Evolutionary conservation across 2,329 filamentous ascomycete species (phyloP), one percentile per base, ranked within the genome.

Genomic region (Zymoseptoria pseudotritici): DNA sequence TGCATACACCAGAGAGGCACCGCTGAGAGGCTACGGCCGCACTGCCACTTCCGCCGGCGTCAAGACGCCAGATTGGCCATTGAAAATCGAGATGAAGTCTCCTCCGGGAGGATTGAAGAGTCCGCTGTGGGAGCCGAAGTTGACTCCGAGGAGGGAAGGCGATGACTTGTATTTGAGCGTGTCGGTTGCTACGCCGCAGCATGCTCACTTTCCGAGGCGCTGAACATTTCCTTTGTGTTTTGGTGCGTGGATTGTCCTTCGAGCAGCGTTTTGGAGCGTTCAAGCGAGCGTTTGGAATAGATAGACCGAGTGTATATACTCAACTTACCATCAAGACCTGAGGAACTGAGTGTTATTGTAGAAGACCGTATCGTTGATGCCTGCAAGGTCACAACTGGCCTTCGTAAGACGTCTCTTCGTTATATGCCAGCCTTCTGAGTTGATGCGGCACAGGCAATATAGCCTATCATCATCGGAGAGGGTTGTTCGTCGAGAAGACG

Each of bases 91-190:
- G 52, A 63, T 65, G 63, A 61, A 56, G 54, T 63, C 58, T 7
- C 51, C 61, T 10, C 60, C 60, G 31, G 55, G 54, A 10, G 52
- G 58, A 26, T 50, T 72, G 54, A 66, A 66, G 57, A 72, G 70
- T 62, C 84, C 84, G 0, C 79, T 79, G 1, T 87, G 85, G 84
- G 77, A 85, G 65, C 86, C 86, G 2, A 82, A 80, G 65, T 68
- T 90, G 66, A 90, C 87, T 53, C 87, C 87, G 2, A 86, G 84
- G 59, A 76, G 85, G 61, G 79, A 84, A 54, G 87, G 87, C 0
- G 83, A 86, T 24, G 86, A 89, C 69, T 69, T 90, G 61, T 86
- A 82, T 50, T 68, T 80, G 51, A 71, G 70, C 36, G 78, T 80
- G 7, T 68, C 67, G 20, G 58, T 70, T 46, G 69, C 64, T 46